A percentile compares a stretch with the other conserved stretches of the same genome.
These are phyloP conservation scores for Lecanicillium sp. DNA, from an alignment of 2,329 filamentous ascomycete species.

Conservation along the genomic window DNA sequence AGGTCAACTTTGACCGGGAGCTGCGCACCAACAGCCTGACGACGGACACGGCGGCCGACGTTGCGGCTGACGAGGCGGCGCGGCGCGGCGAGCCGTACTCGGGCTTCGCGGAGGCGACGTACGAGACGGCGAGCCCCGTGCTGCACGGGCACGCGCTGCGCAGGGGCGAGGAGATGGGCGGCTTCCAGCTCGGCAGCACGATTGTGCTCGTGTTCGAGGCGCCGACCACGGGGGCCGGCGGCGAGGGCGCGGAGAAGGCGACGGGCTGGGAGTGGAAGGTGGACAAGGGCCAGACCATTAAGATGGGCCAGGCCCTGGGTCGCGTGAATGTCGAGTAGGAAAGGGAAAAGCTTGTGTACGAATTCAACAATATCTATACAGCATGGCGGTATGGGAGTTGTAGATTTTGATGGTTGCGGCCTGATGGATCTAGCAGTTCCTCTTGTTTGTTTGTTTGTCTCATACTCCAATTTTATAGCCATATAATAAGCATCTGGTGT, in stretches of 20 bases:
- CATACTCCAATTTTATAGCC: background rate
- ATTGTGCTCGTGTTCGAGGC: conserved; percentile 96
- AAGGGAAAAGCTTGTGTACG: too few relatives aligned
- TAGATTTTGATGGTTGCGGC: background rate
- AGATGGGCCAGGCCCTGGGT: conserved; percentile 82
- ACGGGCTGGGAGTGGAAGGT: conserved; percentile 82
- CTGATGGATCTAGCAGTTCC: background rate
- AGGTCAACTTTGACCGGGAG: conserved; percentile 94
- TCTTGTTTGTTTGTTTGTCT: background rate
- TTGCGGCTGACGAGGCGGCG: conserved; percentile 73
- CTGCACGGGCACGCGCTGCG: conserved; percentile 78
- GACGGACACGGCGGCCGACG: conserved; percentile 87
- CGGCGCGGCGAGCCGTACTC: conserved; percentile 72
- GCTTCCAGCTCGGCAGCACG: conserved; percentile 91
- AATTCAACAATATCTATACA: too few relatives aligned
- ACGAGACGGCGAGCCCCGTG: conserved; percentile 68
- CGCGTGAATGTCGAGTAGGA: conserved; percentile 53
- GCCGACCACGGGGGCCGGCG: conserved; percentile 54
- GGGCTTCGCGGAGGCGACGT: conserved; percentile 91
- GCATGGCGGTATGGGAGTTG: background rate
- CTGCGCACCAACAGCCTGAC: conserved; percentile 86
- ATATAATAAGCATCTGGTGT: background rate
- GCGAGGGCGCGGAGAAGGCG: conserved; percentile 46
- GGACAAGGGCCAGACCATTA: conserved; percentile 79
- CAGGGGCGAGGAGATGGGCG: conserved; percentile 94